Evolutionary conservation across 1,284 basidiomycete genomes (phyloP).

Genomic region (Leccinum solheimii): DNA sequence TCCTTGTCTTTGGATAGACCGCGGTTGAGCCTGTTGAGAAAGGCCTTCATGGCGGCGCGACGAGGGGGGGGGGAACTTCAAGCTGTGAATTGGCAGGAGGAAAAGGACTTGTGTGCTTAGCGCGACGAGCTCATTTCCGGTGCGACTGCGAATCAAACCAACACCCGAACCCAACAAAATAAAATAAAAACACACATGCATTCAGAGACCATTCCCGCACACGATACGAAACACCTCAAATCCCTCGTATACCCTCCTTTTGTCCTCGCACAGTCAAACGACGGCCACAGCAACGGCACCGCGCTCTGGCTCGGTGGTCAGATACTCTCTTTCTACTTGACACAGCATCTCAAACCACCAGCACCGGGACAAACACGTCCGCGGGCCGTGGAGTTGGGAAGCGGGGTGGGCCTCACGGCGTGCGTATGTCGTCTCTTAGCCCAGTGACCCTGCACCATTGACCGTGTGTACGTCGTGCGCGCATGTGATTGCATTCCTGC

Average conservation of each 20-base stretch:
- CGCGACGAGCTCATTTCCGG: conserved; percentile 27
- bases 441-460: conserved; percentile 1
- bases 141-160: conserved; percentile 1
- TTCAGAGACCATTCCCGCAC: conserved; percentile 36
- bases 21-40: conserved; percentile 71
- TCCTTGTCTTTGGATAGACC: conserved; percentile 60
- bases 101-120: conserved; percentile 14
- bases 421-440: conserved; percentile 40
- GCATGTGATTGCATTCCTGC: conserved; percentile 1
- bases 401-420: conserved; percentile 80
- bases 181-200: not conserved
- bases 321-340: conserved; percentile 67
- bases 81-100: conserved; percentile 5
- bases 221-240: conserved; percentile 67
- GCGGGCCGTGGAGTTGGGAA: conserved; percentile 76
- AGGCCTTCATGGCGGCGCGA: conserved; percentile 65
- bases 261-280: conserved; percentile 53
- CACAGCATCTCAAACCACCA: conserved; percentile 31
- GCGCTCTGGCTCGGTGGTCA: conserved; percentile 86
- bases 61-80: not conserved
- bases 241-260: conserved; percentile 51
- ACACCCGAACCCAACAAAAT: not conserved
- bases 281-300: conserved; percentile 76
- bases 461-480: conserved; percentile 10
- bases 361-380: conserved; percentile 28